Percentiles rank a stretch among this genome's conserved stretches.
phyloP scores from a whole-genome alignment of 225 moss, liverwort and hornwort species.

The Polytrichum commune region DNA sequence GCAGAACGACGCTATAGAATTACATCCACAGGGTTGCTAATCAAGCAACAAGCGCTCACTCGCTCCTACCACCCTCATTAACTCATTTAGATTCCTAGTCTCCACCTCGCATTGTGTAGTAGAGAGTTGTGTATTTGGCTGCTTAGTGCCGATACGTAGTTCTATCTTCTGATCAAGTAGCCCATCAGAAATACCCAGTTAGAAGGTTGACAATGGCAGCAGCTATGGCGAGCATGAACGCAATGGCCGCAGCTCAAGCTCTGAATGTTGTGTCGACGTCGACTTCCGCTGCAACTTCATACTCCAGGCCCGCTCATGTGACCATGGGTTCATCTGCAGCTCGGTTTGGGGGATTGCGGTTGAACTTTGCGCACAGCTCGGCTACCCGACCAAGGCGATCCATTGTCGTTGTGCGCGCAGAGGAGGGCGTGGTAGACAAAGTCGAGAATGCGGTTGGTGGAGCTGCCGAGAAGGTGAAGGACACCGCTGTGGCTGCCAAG shows the following conservation, averaged over 20 bases:
- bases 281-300: not conserved
- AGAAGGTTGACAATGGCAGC: conserved; percentile 12
- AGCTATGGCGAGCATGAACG: conserved; percentile 30
- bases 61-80: too few relatives aligned
- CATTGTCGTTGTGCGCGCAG: conserved; percentile 38
- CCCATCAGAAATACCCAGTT: too few relatives aligned
- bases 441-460: conserved; percentile 21
- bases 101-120: too few relatives aligned
- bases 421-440: conserved; percentile 24
- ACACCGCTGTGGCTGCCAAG: conserved; percentile 21
- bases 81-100: too few relatives aligned
- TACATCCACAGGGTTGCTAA: too few relatives aligned
- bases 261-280: conserved; percentile 3
- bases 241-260: conserved; percentile 10
- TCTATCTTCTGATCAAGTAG: too few relatives aligned
- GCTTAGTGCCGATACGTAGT: too few relatives aligned
- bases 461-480: conserved; percentile 38
- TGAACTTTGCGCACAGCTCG: conserved; percentile 1
- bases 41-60: too few relatives aligned
- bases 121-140: too few relatives aligned
- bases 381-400: not conserved
- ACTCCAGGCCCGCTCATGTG: conserved; percentile 2
- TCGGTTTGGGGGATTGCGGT: conserved; percentile 25
- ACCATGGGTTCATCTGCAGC: conserved; percentile 19
- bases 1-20: too few relatives aligned